Evolutionary conservation across 441 rosid species (phyloP), one percentile per base, ranked within the genome.

Genomic region (Sinapis alba): DNA sequence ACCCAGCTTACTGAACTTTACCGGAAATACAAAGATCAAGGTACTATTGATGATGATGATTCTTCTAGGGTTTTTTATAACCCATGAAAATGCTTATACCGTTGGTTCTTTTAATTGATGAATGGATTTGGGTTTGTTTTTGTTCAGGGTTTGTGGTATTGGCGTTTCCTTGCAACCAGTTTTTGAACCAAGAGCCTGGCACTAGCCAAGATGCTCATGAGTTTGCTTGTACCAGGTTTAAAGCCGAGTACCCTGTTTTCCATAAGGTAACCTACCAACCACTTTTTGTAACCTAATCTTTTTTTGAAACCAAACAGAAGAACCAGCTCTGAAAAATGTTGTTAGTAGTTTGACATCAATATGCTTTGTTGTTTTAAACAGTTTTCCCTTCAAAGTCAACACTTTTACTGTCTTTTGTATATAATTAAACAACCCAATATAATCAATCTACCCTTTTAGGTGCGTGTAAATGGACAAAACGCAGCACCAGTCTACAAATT

Each of bases 1-100:
- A 87, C 94, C 57, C 96, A 93, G 89, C 80, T 93, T 71, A 88
- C 93, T 19, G 85, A 87, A 13, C 89, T 93, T 59, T 83, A 91
- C 75, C 76, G 11, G 68, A 86, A 69, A 69, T 91, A 84, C 82
- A 89, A 78, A 84, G 88, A 93, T 56, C 76, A 79, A 85, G 98
- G 98, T 93, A 18, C 19, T 15, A n/a, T n/a, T n/a, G n/a, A n/a
- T 2, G 26, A 38, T 51, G 54, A 19, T 9, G 11, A 6, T 47
- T 47, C 23, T 51, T 51, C 23, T 19, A 51, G 57, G 24, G 5
- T 51, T 51, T 16, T 45, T 50, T 50, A 16, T 50, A 50, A 16
- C 54, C 54, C 21, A 16, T 16, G 5, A 16, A 16, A 50, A 50
- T 47, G 53, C 53, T 47, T 47, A 47, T 47, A 15, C 9, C 2